Base-by-base conservation (phyloP, 768 basidiomycete species). In the Pleurotus platypus region DNA sequence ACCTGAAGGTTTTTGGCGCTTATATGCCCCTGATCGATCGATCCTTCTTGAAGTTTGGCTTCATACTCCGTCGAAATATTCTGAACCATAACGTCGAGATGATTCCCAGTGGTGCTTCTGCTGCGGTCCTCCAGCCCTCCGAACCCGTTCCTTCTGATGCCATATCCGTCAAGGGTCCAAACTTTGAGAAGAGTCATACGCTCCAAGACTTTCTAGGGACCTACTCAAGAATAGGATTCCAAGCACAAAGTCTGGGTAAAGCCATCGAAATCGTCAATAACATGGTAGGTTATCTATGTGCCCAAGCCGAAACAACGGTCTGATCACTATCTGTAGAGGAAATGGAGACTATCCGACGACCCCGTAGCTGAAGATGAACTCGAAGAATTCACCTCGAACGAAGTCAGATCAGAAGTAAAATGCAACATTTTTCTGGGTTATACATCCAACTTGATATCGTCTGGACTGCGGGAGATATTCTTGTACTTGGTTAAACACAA, bases 401-500 rank as follows among this genome's bases (percentile, higher is more conserved):
- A 79, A 56, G 75, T 87, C 54, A 86, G 89, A 61, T 82, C 82
- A 30, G 78, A 79, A 64, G 94, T 82, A 46, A 86, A 86, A 59
- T 97, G 86, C 73, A 88, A 86, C 61, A 80, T 98, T 67, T 97
- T 99, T 70, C 86, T 99, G 42, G 97, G 97, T 39, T 99, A 97
- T 73, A 99, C 97, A 9, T 98, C 95, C 49, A 99, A 99, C 73
- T 83, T 99, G 46, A 96, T 99, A 66, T 98, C 97, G 1, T 98
- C 97, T 7, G 97, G 97, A 8, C 77, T 99, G 42, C 86, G 97
- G 37, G 97, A 99, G 72, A 78, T 98, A 46, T 89, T 99, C 62
- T 78, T 89, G 20, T 85, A 94, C 71, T 87, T 99, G 40, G 95
- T 94, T 30, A 94, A 98, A 70, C 87, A 98, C 75, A 89, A 86